Base-by-base conservation (phyloP, 1,284 basidiomycete genomes). In the Athelia psychrophila region DNA sequence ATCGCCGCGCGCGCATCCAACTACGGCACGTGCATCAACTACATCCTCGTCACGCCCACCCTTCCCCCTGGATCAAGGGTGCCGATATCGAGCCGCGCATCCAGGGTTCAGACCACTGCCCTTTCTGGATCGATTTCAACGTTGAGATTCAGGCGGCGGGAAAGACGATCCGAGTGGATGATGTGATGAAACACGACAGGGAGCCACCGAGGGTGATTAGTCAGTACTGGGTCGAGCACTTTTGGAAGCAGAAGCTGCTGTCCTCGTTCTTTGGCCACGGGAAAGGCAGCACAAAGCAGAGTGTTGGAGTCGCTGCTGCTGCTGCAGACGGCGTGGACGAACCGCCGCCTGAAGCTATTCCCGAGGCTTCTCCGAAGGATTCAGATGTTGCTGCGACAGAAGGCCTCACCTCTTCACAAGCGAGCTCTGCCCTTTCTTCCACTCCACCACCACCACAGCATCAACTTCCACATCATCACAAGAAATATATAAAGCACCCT, bases 101-200 rank as follows among this genome's bases (percentile, higher is more conserved):
- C 52, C 91, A 89, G 60, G 96, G 97, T 3, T 96, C 93, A 20
- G 96, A 99, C 67, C 96, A 99, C 64, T 99, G 97, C 66, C 96
- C 96, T 0, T 88, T 98, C 16, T 96, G 83, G 63, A 76, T 98
- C 56, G 95, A 98, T 62, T 72, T 99, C 12, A 79, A 91, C 60
- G 93, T 98, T 58, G 78, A 88, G 57, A 88, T 96, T 3, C 72
- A 79, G 23, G 64, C 74, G 0, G 73, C 79, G 6, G 87, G 89
- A 0, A 70, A 74, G 32, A 75, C 59, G 1, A 56, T 88, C 22
- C 71, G 70, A 25, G 73, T 98, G 1, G 73, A 71, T 44, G 86
- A 94, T 52, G 74, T 80, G 36, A 71, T 93, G 65, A 66, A 66
- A 6, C 25, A 6, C 27, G 20, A 52, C 25, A 48, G 55, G 15